A percentile compares a stretch with the other conserved stretches of the same genome.
Evolutionary conservation across 331 rosid genomes (phyloP).

Genomic region (Acacia concinna): DNA sequence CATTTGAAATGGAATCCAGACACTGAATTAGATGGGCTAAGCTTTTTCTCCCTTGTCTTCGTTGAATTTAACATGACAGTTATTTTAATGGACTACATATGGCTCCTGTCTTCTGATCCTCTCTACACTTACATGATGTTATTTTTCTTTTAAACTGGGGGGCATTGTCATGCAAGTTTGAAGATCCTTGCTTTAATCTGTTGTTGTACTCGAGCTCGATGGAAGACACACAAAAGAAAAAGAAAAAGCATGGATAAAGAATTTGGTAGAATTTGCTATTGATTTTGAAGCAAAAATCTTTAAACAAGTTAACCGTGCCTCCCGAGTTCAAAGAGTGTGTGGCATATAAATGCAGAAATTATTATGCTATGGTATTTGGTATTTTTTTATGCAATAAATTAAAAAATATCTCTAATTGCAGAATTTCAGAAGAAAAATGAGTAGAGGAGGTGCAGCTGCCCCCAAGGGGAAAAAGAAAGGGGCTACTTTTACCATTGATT

Average conservation of each 20-base stretch:
- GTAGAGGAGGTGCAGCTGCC: conserved; percentile 65
- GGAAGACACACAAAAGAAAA: background rate
- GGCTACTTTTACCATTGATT: conserved; percentile 72
- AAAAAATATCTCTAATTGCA: background rate
- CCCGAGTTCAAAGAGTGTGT: background rate
- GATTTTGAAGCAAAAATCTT: background rate
- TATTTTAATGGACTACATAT: background rate
- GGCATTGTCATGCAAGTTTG: background rate
- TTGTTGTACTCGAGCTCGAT: background rate
- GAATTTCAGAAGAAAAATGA: conserved; percentile 53
- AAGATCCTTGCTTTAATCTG: background rate
- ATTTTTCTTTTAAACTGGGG: background rate
- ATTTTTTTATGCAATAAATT: background rate
- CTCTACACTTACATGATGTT: background rate
- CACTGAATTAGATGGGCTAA: background rate
- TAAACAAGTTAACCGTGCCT: background rate
- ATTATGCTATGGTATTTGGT: background rate
- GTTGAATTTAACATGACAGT: background rate
- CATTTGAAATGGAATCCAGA: background rate
- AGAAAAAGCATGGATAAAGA: background rate
- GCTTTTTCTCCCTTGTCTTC: background rate
- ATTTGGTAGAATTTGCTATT: background rate
- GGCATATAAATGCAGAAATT: background rate
- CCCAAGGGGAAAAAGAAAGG: conserved; percentile 89
- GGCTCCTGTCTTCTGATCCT: background rate